Evolutionary conservation across 2,329 filamentous ascomycete genomes (phyloP).

Genomic region (Claviceps humidiphila): DNA sequence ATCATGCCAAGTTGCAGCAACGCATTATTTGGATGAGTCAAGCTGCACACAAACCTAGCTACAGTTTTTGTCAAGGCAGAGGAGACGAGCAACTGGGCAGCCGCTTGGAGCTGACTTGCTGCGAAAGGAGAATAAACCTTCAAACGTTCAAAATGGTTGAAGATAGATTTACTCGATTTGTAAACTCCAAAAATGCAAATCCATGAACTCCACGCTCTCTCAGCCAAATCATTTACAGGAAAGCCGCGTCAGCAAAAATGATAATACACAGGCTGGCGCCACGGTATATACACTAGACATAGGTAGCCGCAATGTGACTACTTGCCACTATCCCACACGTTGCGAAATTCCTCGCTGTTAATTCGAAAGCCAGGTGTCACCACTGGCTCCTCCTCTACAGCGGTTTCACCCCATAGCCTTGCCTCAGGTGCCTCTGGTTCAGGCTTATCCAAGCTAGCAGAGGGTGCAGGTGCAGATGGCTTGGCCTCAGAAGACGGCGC

Average conservation of each 20-base stretch:
- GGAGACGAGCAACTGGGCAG: neutral
- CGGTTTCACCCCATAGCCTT: conserved; percentile 4
- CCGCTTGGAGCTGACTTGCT: neutral
- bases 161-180: neutral
- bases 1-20: neutral
- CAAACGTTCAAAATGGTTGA: neutral
- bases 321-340: conserved; percentile 25
- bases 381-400: conserved; percentile 6
- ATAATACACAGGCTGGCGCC: neutral
- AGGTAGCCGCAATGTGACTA: neutral
- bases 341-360: conserved; percentile 31
- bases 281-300: neutral
- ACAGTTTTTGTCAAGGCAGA: neutral
- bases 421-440: conserved; percentile 9
- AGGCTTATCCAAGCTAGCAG: conserved; percentile 1
- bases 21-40: neutral
- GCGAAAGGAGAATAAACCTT: neutral
- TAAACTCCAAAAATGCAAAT: neutral
- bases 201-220: conserved; percentile 17
- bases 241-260: neutral
- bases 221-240: neutral
- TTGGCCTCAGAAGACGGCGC: neutral
- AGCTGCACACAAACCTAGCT: neutral
- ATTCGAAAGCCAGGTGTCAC: conserved; percentile 15
- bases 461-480: neutral